A percentile compares a stretch with the other conserved stretches of the same genome.
These are phyloP conservation scores for Fusarium pininemorale DNA, from an alignment of 2,329 filamentous ascomycete species.

Conservation along the genomic window DNA sequence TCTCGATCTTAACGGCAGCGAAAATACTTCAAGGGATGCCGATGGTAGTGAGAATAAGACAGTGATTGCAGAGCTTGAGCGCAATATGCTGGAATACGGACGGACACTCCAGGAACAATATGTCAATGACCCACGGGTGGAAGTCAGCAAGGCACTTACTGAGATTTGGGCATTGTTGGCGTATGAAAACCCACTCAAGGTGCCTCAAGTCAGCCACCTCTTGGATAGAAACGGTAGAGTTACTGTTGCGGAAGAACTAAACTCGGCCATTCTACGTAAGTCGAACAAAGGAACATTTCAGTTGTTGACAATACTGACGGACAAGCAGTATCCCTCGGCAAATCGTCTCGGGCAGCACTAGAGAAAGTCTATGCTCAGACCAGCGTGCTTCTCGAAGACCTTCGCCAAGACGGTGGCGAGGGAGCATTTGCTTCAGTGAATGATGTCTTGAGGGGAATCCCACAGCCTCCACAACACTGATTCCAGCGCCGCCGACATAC, in stretches of 20 bases:
- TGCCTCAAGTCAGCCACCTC: conserved; percentile 77
- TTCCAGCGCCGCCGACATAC: neutral
- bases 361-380: conserved; percentile 90
- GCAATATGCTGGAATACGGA: conserved; percentile 81
- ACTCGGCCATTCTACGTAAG: conserved; percentile 89
- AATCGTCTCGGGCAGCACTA: conserved; percentile 85
- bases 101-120: conserved; percentile 82
- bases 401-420: conserved; percentile 80
- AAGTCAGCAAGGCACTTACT: conserved; percentile 76
- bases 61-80: conserved; percentile 61
- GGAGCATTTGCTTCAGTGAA: conserved; percentile 80
- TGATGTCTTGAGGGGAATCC: conserved; percentile 59
- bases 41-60: conserved; percentile 54
- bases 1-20: conserved; percentile 60
- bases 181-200: conserved; percentile 82
- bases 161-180: conserved; percentile 91
- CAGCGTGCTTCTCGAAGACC: conserved; percentile 82
- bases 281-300: conserved; percentile 29
- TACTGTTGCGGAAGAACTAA: conserved; percentile 89
- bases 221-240: conserved; percentile 79
- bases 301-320: conserved; percentile 28
- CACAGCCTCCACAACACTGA: conserved; percentile 50
- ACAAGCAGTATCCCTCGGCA: conserved; percentile 81
- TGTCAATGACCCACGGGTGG: conserved; percentile 72
- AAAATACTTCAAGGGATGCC: conserved; percentile 56